Percentiles rank a stretch among this genome's conserved stretches.
Evolutionary conservation across 1,284 basidiomycete genomes (phyloP).

Genomic region (Ganoderma meredithae): DNA sequence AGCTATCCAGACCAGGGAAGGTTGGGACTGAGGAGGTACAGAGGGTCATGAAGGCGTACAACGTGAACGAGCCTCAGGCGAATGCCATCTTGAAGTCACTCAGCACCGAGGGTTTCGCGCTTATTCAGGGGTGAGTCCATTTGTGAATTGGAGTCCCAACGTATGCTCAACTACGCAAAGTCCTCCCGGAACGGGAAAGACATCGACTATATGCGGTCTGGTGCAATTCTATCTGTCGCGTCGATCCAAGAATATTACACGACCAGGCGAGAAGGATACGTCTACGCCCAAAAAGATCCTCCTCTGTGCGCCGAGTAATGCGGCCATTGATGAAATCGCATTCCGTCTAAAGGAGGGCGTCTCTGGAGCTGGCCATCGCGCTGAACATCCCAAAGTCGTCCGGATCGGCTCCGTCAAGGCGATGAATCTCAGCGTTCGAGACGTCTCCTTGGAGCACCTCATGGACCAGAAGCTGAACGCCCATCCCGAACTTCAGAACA

Average conservation of each 20-base stretch:
- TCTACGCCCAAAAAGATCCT: constrained; percentile 79
- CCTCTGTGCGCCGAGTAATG: constrained; percentile 97
- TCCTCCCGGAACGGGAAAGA: constrained; percentile 98
- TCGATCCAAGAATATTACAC: constrained; percentile 58
- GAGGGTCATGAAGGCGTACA: constrained; percentile 74
- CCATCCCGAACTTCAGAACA: constrained; percentile 46
- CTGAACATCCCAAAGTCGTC: constrained; percentile 80
- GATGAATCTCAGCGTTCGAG: constrained; percentile 86
- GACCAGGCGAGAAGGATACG: constrained; percentile 55
- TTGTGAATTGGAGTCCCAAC: neutral
- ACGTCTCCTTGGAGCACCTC: constrained; percentile 87
- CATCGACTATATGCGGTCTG: constrained; percentile 97
- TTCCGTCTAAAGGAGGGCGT: constrained; percentile 86
- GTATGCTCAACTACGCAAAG: constrained; percentile 48
- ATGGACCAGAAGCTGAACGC: constrained; percentile 80
- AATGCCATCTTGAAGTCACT: constrained; percentile 86
- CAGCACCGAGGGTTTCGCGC: constrained; percentile 79
- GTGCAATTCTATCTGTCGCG: constrained; percentile 84
- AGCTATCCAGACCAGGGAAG: constrained; percentile 56
- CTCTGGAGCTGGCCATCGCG: constrained; percentile 62
- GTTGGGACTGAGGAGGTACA: constrained; percentile 65
- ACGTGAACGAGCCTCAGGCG: constrained; percentile 95
- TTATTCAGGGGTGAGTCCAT: constrained; percentile 90
- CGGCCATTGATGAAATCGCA: constrained; percentile 97
- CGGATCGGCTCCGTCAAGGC: constrained; percentile 85